Evolutionary conservation across 225 moss, liverwort and hornwort genomes (phyloP).

Genomic region (Takakia lepidozioides): DNA sequence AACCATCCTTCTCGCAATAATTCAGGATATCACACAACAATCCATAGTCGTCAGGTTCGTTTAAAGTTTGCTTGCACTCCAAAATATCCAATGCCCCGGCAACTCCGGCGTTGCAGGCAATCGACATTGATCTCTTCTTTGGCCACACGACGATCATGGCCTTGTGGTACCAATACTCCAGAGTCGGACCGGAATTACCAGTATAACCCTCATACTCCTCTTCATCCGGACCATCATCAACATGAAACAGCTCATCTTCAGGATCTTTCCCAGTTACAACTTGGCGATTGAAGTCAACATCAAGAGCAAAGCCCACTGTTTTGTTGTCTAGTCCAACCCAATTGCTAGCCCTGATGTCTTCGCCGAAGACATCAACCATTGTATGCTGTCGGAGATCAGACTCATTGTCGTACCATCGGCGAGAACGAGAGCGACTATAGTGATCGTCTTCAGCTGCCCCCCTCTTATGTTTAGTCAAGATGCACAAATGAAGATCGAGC

Average conservation of each 20-base stretch:
- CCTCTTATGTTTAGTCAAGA: conserved; percentile 8
- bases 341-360: conserved; percentile 1
- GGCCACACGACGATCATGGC: conserved; percentile 13
- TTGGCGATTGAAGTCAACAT: conserved; percentile 3
- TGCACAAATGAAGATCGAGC: conserved; percentile 15
- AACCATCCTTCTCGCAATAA: conserved; percentile 3
- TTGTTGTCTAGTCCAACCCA: conserved; percentile 12
- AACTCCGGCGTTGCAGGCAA: conserved; percentile 10
- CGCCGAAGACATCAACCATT: conserved; percentile 2
- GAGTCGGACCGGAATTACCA: conserved; percentile 10
- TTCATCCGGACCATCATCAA: conserved; percentile 3
- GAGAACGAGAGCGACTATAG: too few species aligned
- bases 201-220: conserved; percentile 3
- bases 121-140: conserved; percentile 1
- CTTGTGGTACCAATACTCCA: conserved; percentile 10
- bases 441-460: neutral
- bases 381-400: neutral
- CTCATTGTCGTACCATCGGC: conserved; percentile 5
- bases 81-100: conserved; percentile 13
- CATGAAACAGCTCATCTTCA: too few species aligned
- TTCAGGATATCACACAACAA: conserved; percentile 12
- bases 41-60: conserved; percentile 2
- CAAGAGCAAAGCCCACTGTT: too few species aligned
- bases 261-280: conserved; percentile 8
- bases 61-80: conserved; percentile 3